phyloP scores from a whole-genome alignment of 2,329 filamentous ascomycete genomes.

The Dactylonectria macrodidyma region DNA sequence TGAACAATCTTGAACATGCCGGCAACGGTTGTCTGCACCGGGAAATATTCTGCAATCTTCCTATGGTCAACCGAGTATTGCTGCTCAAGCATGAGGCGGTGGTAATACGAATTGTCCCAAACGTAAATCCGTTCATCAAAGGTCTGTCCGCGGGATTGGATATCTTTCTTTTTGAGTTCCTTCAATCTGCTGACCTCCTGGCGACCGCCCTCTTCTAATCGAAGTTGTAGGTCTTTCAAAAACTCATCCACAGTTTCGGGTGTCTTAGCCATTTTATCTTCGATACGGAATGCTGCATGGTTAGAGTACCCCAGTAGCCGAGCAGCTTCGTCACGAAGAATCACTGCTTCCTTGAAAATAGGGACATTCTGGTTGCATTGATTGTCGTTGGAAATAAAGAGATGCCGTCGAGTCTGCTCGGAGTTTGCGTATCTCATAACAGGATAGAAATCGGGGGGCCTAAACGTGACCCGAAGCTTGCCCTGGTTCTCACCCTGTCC shows the following conservation, averaged over 20 bases:
- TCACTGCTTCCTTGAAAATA: background rate
- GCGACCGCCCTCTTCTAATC: background rate
- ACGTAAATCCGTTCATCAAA: slow-evolving; percentile 6
- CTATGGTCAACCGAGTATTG: background rate
- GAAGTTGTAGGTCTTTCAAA: background rate
- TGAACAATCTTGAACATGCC: slow-evolving; percentile 6
- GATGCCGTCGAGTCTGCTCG: background rate
- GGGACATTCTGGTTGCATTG: slow-evolving; percentile 2
- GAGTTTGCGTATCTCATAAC: slow-evolving; percentile 1
- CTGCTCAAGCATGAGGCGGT: slow-evolving; percentile 5
- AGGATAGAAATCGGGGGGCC: slow-evolving; percentile 1
- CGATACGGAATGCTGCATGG: slow-evolving; percentile 7
- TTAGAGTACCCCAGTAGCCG: slow-evolving; percentile 2
- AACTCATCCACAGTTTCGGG: slow-evolving; percentile 3
- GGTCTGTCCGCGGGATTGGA: background rate
- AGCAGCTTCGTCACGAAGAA: slow-evolving; percentile 13
- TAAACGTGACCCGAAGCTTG: slow-evolving; percentile 3
- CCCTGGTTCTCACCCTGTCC: slow-evolving; percentile 1
- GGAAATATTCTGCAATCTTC: slow-evolving; percentile 6
- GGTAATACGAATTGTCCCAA: slow-evolving; percentile 9
- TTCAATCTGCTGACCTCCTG: background rate
- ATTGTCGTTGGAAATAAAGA: slow-evolving; percentile 1
- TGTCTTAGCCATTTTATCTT: slow-evolving; percentile 10
- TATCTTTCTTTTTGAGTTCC: background rate
- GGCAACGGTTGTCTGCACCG: background rate